A percentile compares a stretch with the other conserved stretches of the same genome.
phyloP scores from a whole-genome alignment of 306 rosid genomes.

The Vigna angularis region DNA sequence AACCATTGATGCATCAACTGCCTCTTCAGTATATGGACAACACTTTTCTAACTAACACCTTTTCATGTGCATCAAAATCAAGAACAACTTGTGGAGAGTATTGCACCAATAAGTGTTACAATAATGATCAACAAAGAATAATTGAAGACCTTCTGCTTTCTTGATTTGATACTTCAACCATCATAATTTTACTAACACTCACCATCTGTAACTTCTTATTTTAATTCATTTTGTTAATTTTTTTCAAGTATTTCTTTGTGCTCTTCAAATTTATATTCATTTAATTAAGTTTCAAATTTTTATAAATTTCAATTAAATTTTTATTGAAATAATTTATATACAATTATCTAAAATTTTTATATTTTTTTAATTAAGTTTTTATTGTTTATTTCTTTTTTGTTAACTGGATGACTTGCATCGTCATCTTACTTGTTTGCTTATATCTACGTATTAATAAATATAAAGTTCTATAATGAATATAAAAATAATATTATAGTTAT shows the following conservation, averaged over 20 bases:
- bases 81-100: not conserved
- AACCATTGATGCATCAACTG: conserved; percentile 16
- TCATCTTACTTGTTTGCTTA: no score
- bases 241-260: not conserved
- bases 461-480: no score
- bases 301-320: no score
- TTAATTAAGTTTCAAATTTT: no score
- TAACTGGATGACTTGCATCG: no score
- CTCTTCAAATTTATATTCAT: no score
- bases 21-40: conserved; percentile 1
- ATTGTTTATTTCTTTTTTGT: no score
- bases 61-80: conserved; percentile 9
- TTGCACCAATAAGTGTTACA: conserved; percentile 2
- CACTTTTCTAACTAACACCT: conserved; percentile 32
- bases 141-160: not conserved
- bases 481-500: no score
- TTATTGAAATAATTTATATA: no score
- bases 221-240: not conserved
- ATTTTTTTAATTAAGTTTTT: no score
- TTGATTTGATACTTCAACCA: conserved; percentile 34
- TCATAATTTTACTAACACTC: not conserved
- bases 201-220: not conserved
- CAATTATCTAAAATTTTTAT: no score
- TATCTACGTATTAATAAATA: no score
- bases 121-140: not conserved